A percentile compares a stretch with the other conserved stretches of the same genome.
phyloP scores from a whole-genome alignment of 2,329 filamentous ascomycete species.

The Penicillium palitans region DNA sequence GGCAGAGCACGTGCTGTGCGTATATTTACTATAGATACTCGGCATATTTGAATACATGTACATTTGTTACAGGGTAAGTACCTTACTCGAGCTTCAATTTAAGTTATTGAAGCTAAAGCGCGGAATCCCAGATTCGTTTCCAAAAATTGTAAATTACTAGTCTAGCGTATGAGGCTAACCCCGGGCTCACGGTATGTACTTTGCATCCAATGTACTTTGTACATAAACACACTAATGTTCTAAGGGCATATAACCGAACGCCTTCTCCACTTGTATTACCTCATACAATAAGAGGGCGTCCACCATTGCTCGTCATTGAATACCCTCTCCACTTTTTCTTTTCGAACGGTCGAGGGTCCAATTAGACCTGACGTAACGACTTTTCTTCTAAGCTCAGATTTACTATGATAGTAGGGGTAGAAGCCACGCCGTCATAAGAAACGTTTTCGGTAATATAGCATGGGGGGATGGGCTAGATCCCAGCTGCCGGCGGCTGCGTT shows the following conservation, averaged over 20 bases:
- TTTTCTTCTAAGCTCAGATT: background rate
- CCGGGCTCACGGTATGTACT: background rate
- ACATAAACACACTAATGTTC: background rate
- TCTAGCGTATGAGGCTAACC: background rate
- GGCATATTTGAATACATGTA: constrained; percentile 1
- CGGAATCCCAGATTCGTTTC: background rate
- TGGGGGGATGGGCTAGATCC: background rate
- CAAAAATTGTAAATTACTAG: background rate
- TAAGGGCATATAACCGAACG: background rate
- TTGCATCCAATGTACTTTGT: background rate
- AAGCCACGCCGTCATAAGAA: constrained; percentile 10
- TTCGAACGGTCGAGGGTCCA: background rate
- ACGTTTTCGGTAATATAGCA: constrained; percentile 1
- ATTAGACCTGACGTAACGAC: background rate
- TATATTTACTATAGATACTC: background rate
- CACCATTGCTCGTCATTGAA: background rate
- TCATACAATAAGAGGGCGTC: background rate
- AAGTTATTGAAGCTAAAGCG: constrained; percentile 5
- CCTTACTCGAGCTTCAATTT: background rate
- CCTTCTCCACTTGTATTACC: background rate
- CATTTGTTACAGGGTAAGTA: background rate
- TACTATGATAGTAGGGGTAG: background rate
- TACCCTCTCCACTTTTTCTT: background rate
- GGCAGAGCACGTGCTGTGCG: constrained; percentile 4
- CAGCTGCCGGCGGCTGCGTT: constrained; percentile 1